phyloP scores from a whole-genome alignment of 2,329 filamentous ascomycete genomes.

The Ceratocystis albifundus region DNA sequence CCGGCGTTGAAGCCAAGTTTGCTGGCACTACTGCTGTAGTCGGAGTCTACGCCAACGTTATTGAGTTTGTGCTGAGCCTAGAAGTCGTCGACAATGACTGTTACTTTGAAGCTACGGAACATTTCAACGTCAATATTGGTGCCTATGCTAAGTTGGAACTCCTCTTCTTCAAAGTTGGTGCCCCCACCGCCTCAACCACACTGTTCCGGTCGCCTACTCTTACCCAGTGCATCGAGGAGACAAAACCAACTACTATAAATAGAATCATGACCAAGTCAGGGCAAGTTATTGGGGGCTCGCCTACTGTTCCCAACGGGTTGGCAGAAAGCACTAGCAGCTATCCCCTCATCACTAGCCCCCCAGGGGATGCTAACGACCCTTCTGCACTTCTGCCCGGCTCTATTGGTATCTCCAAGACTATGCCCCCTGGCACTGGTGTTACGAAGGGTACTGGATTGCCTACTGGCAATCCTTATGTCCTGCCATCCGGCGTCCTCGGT shows the following conservation, averaged over 20 bases:
- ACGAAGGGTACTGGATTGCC: neutral
- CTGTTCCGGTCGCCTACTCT: conserved; percentile 31
- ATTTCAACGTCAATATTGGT: conserved; percentile 34
- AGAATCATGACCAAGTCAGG: conserved; percentile 6
- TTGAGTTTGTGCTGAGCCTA: conserved; percentile 41
- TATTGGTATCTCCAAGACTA: neutral
- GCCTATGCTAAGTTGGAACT: conserved; percentile 32
- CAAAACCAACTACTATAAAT: conserved; percentile 14
- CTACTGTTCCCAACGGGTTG: neutral
- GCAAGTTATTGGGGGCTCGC: neutral
- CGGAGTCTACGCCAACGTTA: conserved; percentile 41
- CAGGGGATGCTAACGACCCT: neutral
- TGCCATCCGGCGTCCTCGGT: neutral
- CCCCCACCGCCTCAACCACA: conserved; percentile 34
- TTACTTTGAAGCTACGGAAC: conserved; percentile 30
- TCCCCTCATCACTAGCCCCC: neutral
- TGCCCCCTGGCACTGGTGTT: neutral
- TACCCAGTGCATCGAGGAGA: conserved; percentile 31
- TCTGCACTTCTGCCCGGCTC: neutral
- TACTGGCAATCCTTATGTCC: neutral
- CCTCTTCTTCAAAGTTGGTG: conserved; percentile 33
- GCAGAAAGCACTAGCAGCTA: no score
- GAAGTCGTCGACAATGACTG: conserved; percentile 30
- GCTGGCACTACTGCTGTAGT: conserved; percentile 36
- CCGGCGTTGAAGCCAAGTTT: conserved; percentile 32